Evolutionary conservation across 1,139 yeast species (phyloP), one percentile per base, ranked within the genome.

Genomic region (Blastobotrys niveus): DNA sequence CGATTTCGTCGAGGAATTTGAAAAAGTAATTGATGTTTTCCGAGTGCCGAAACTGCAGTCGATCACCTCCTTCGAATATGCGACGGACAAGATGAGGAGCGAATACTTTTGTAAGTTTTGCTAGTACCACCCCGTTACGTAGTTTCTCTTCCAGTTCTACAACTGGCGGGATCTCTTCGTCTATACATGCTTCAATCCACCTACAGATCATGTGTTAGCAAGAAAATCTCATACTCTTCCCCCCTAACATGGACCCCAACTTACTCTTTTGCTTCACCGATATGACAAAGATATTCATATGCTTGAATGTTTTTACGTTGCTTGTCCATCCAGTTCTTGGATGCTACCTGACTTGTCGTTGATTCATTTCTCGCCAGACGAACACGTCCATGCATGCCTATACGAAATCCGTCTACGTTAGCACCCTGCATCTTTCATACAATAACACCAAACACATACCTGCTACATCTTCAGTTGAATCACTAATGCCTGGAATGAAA

Each of bases 21-120:
- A 91, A 82, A 63, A 91, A 91, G 22, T 82, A 73, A 59, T 88
- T 87, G 58, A 91, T 91, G 59, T 91, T 91, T 61, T 93, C 97
- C 0, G 96, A 87, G 61, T 88, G 96, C 50, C 85, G 79, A 68
- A 86, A 91, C 61, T 87, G 94, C 36, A 87, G 69, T 47, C 76
- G 78, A 38, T 76, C 79, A n/a, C 75, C 68, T n/a, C n/a, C n/a
- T 19, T 77, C 77, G 48, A 73, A 74, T 14, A 82, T 76, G 42
- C 68, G 67, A 34, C 69, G 73, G 12, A 80, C 83, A 3, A 79
- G 66, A 0, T 73, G 71, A 0, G 96, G 94, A 38, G 84, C 77
- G 43, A 91, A 80, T 2, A 71, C 74, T 53, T 79, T 76, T 3
- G 95, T 80, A 31, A 91, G 65, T 57, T 84, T 81, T 1, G 97